phyloP scores from a whole-genome alignment of 2,329 filamentous ascomycete genomes.

The Helotiales sp. region DNA sequence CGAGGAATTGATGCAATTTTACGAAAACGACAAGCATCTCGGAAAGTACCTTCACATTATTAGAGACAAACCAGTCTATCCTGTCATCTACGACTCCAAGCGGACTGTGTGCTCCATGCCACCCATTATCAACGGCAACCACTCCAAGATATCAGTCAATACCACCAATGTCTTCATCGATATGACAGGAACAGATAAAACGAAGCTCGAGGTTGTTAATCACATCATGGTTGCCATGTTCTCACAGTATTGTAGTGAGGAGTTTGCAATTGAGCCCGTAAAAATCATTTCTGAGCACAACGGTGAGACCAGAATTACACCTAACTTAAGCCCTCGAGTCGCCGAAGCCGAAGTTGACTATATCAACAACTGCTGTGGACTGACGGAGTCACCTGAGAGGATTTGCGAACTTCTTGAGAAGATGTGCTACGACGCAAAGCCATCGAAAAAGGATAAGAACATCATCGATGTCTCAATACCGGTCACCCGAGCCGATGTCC shows the following conservation, averaged over 20 bases:
- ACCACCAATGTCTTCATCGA: conserved; percentile 97
- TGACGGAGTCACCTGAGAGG: conserved; percentile 70
- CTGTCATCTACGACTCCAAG: conserved; percentile 91
- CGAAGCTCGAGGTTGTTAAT: conserved; percentile 93
- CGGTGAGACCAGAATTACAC: conserved; percentile 75
- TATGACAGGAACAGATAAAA: conserved; percentile 92
- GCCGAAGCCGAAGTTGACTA: conserved; percentile 87
- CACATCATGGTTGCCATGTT: conserved; percentile 98
- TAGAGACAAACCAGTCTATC: conserved; percentile 88
- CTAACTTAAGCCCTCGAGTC: conserved; percentile 73
- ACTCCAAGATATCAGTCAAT: conserved; percentile 90
- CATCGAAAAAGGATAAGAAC: conserved; percentile 67
- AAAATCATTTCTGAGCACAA: conserved; percentile 93
- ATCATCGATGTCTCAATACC: conserved; percentile 82
- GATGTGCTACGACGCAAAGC: conserved; percentile 84
- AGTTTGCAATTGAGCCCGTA: conserved; percentile 91
- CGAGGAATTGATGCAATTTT: conserved; percentile 89
- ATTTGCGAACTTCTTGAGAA: conserved; percentile 80
- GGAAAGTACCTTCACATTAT: conserved; percentile 93
- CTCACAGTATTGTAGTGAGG: conserved; percentile 82
- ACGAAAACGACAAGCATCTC: conserved; percentile 91
- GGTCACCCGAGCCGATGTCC: conserved; percentile 86
- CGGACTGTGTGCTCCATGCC: conserved; percentile 87
- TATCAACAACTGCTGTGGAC: conserved; percentile 88
- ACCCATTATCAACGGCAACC: conserved; percentile 96